Conservation (phyloP, 1,284 basidiomycete genomes). For the Boletus austroedulis region DNA sequence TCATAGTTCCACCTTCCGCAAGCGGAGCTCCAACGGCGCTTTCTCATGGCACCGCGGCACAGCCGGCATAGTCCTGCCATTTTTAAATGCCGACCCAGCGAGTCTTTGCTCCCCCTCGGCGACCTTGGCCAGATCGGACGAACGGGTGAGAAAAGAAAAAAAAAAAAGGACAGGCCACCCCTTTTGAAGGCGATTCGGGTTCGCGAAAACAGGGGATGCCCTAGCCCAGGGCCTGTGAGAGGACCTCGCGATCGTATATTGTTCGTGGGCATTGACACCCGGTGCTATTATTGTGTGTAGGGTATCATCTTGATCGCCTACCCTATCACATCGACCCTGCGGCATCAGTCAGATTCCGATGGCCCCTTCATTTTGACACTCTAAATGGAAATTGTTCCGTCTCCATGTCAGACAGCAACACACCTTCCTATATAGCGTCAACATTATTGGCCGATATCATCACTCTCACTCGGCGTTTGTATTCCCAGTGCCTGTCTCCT, state of each 20-base stretch:
- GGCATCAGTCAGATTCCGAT: conserved; percentile 37
- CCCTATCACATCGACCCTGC: conserved; percentile 39
- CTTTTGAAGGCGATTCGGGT: conserved; percentile 15
- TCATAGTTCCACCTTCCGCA: conserved; percentile 10
- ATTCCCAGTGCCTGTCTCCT: neutral
- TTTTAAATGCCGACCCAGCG: conserved; percentile 36
- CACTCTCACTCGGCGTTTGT: conserved; percentile 1
- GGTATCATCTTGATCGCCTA: conserved; percentile 38
- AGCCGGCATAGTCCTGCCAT: conserved; percentile 23
- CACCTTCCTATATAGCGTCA: conserved; percentile 18
- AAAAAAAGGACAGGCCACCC: neutral
- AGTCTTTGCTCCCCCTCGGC: neutral
- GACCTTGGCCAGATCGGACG: conserved; percentile 9
- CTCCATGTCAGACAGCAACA: conserved; percentile 24
- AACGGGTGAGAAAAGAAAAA: neutral
- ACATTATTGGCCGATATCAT: conserved; percentile 25
- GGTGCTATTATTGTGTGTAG: conserved; percentile 26
- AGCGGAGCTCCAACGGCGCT: conserved; percentile 24
- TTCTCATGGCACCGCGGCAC: conserved; percentile 31
- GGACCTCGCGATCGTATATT: conserved; percentile 20
- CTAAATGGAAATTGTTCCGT: conserved; percentile 27
- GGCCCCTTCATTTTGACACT: conserved; percentile 26
- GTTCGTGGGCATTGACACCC: conserved; percentile 8
- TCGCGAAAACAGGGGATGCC: conserved; percentile 18
- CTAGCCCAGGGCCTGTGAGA: conserved; percentile 22